Percentiles rank a stretch among this genome's conserved stretches.
phyloP scores from a whole-genome alignment of 2,329 filamentous ascomycete genomes.

The Penicillium sp. region DNA sequence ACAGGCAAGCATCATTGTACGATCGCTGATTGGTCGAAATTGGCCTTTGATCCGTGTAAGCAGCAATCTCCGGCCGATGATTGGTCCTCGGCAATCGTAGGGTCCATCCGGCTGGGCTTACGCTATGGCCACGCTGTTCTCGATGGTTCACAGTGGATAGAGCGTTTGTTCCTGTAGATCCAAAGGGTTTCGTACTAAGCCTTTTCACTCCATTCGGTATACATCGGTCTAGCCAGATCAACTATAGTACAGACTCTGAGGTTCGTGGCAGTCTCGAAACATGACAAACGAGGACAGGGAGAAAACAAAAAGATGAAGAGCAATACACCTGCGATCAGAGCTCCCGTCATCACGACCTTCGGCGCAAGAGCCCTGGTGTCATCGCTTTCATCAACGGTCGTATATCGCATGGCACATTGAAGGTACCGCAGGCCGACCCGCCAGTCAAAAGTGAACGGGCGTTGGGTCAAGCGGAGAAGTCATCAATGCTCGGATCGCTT shows the following conservation, averaged over 20 bases:
- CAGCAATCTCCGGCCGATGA: constrained; percentile 16
- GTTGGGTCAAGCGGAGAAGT: not conserved
- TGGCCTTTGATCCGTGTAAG: constrained; percentile 6
- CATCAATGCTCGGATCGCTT: not conserved
- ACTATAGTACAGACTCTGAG: no score
- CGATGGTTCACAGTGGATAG: no score
- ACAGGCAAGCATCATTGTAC: constrained; percentile 27
- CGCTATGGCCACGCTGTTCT: constrained; percentile 11
- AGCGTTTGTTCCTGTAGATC: no score
- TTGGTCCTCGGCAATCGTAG: constrained; percentile 18
- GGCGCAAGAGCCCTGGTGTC: constrained; percentile 6
- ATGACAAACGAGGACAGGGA: no score
- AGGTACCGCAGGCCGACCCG: no score
- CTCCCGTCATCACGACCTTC: no score
- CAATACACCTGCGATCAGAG: no score
- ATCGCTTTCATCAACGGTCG: constrained; percentile 21
- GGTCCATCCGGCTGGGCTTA: constrained; percentile 1
- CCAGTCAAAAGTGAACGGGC: no score
- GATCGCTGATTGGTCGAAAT: constrained; percentile 18
- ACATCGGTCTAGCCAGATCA: no score
- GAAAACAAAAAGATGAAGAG: no score
- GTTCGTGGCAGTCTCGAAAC: no score
- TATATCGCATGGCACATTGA: constrained; percentile 12
- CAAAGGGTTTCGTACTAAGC: not conserved
- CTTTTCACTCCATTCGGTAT: no score